Conservation (phyloP, 345 rosid species). For the Kernera saxatilis region DNA sequence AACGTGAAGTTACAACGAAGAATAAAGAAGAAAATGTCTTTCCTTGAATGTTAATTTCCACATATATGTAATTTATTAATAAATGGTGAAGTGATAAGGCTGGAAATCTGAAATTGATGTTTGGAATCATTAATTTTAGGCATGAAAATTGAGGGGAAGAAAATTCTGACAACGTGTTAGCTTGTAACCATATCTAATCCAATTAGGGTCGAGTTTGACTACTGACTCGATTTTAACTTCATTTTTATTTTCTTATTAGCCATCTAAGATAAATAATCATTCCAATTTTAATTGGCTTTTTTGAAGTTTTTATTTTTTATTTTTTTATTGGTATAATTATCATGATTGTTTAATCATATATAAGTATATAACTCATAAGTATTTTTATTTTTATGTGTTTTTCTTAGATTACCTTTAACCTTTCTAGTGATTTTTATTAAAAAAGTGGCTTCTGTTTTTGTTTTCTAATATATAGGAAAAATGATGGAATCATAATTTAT, state of each 20-base stretch:
- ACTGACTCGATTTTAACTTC: neutral
- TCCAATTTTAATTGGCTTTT: no score
- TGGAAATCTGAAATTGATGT: neutral
- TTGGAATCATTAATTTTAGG: no score
- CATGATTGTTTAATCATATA: no score
- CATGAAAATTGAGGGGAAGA: neutral
- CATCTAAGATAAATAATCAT: no score
- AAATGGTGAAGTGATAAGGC: neutral
- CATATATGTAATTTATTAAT: neutral
- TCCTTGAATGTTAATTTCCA: neutral
- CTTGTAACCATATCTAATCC: constrained; percentile 10
- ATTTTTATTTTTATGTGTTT: constrained; percentile 17
- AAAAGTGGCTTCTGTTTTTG: neutral
- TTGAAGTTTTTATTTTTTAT: no score
- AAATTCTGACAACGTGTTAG: constrained; percentile 10
- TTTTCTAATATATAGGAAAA: neutral
- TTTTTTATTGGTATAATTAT: no score
- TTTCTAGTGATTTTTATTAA: neutral
- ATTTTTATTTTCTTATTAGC: neutral
- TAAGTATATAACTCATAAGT: no score
- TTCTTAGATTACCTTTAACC: constrained; percentile 5
- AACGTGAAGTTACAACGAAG: neutral
- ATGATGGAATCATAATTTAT: no score
- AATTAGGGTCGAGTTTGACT: neutral
- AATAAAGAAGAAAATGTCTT: neutral